Percentiles rank a stretch among this genome's conserved stretches.
Conservation (phyloP, 2,329 filamentous ascomycete genomes). For the Emmonsia crescens region DNA sequence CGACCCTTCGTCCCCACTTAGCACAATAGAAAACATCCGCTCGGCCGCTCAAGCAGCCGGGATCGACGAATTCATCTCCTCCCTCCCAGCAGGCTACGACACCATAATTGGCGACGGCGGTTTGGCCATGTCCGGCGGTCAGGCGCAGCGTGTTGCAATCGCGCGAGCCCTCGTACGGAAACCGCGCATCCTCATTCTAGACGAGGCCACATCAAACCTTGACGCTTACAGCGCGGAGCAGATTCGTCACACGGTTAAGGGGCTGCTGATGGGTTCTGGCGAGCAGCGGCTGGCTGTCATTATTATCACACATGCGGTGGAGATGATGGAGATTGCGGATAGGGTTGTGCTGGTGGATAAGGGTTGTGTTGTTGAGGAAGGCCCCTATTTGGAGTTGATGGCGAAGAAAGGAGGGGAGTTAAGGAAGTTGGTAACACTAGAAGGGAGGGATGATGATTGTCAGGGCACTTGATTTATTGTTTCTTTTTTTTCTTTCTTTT, state of each 20-base stretch:
- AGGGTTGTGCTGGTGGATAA: slow-evolving; percentile 61
- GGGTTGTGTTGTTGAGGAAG: slow-evolving; percentile 57
- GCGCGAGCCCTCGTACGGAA: slow-evolving; percentile 63
- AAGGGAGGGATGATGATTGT: slow-evolving; percentile 18
- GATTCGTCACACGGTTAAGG: slow-evolving; percentile 52
- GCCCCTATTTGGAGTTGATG: slow-evolving; percentile 53
- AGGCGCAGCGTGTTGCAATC: slow-evolving; percentile 71
- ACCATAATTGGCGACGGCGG: slow-evolving; percentile 71
- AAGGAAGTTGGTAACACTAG: slow-evolving; percentile 30
- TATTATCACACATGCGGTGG: slow-evolving; percentile 67
- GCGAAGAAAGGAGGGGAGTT: slow-evolving; percentile 36
- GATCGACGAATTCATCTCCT: slow-evolving; percentile 65
- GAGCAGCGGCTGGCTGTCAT: slow-evolving; percentile 53
- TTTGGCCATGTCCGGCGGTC: slow-evolving; percentile 63
- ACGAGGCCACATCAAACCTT: slow-evolving; percentile 76
- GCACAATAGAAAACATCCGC: slow-evolving; percentile 37
- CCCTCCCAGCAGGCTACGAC: slow-evolving; percentile 58
- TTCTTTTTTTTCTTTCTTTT: not conserved
- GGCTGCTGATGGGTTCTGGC: slow-evolving; percentile 34
- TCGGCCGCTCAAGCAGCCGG: slow-evolving; percentile 48
- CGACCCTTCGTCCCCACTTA: slow-evolving; percentile 41
- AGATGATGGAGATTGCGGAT: slow-evolving; percentile 80
- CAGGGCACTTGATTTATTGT: not conserved
- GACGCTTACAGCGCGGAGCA: slow-evolving; percentile 57
- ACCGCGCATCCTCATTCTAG: slow-evolving; percentile 65